These are phyloP conservation scores for Coccomyxa subellipsoidea DNA, from an alignment of 163 green algal species.

Conservation along the genomic window DNA sequence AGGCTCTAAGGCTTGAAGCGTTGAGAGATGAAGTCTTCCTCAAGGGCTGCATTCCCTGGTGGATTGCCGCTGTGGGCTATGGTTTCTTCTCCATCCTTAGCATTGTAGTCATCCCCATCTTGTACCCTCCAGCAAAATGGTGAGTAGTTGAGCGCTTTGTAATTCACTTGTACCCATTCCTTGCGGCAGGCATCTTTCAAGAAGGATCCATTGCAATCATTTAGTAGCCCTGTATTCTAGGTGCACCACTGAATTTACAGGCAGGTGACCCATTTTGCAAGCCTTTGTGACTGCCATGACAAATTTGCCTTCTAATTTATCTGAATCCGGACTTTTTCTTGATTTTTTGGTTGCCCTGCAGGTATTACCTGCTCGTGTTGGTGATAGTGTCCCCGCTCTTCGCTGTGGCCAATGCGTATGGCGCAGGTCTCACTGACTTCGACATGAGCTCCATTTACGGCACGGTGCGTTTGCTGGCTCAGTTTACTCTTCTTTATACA, in stretches of 20 bases:
- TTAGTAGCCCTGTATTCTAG: no score
- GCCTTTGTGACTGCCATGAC: no score
- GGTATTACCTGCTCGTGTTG: conserved; percentile 1
- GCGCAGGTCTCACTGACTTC: conserved; percentile 38
- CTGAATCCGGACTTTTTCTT: no score
- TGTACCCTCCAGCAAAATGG: conserved; percentile 34
- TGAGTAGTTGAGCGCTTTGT: background rate
- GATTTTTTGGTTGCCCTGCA: background rate
- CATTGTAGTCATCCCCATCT: conserved; percentile 24
- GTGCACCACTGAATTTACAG: no score
- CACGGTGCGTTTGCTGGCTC: conserved; percentile 12
- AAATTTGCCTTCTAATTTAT: no score
- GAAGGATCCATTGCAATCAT: no score
- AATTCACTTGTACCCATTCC: no score
- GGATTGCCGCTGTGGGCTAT: conserved; percentile 30
- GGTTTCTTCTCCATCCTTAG: background rate
- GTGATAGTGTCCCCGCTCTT: background rate
- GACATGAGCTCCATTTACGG: conserved; percentile 37
- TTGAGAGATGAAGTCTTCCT: background rate
- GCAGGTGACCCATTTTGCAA: no score
- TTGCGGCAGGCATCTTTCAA: no score
- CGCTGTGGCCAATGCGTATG: conserved; percentile 24
- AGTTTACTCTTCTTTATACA: background rate
- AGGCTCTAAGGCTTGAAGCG: background rate
- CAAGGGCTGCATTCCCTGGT: conserved; percentile 18